These are phyloP conservation scores for Gossypium australe DNA, from an alignment of 345 rosid species.

Conservation along the genomic window DNA sequence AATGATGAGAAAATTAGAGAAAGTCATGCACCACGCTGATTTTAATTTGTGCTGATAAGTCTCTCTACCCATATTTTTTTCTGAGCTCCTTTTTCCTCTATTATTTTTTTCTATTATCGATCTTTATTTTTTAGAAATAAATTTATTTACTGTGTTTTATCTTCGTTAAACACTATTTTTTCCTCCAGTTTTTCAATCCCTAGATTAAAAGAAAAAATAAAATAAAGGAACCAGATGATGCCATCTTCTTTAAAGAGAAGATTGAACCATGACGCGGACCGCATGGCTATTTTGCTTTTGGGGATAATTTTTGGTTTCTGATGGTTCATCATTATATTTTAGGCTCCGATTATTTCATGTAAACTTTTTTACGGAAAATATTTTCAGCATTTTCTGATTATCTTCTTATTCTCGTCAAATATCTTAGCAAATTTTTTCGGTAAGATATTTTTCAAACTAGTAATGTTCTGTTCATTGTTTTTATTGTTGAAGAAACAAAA, in stretches of 20 bases:
- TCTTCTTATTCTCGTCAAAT: too few relatives aligned
- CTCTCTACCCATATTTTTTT: slow-evolving; percentile 32
- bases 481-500: too few relatives aligned
- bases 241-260: slow-evolving; percentile 16
- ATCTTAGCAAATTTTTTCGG: too few relatives aligned
- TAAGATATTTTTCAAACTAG: too few relatives aligned
- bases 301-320: slow-evolving; percentile 49
- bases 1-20: slow-evolving; percentile 40
- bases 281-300: slow-evolving; percentile 38
- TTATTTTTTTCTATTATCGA: too few relatives aligned
- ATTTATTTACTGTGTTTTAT: neutral
- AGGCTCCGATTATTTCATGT: too few relatives aligned
- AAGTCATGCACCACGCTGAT: slow-evolving; percentile 67
- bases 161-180: neutral
- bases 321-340: slow-evolving; percentile 27
- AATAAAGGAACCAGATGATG: slow-evolving; percentile 35
- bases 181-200: neutral
- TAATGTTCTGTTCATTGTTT: too few relatives aligned
- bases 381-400: too few relatives aligned
- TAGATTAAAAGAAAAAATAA: neutral
- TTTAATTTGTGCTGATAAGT: slow-evolving; percentile 40
- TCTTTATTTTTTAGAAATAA: too few relatives aligned
- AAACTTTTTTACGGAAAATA: too few relatives aligned
- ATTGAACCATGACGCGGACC: slow-evolving; percentile 64
- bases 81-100: slow-evolving; percentile 33